phyloP scores from a whole-genome alignment of 768 basidiomycete genomes.

The Aureoboletus auriporus region DNA sequence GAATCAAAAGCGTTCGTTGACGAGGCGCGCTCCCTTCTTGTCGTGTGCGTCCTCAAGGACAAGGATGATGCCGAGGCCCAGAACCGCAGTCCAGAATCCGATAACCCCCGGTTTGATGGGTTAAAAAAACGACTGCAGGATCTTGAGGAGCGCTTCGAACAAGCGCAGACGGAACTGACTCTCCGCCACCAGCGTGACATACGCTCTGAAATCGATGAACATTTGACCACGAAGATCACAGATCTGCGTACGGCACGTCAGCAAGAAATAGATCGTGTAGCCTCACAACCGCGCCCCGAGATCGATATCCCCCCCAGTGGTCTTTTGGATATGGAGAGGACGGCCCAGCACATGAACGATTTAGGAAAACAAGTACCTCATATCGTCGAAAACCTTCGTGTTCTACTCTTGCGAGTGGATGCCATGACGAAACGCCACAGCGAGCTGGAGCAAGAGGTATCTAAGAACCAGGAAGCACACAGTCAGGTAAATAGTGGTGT shows the following conservation, averaged over 20 bases:
- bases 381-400: conserved; percentile 22
- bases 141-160: conserved; percentile 29
- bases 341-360: conserved; percentile 11
- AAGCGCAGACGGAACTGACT: conserved; percentile 28
- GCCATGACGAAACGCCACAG: conserved; percentile 17
- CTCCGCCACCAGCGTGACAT: conserved; percentile 19
- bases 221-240: conserved; percentile 15
- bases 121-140: conserved; percentile 17
- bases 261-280: conserved; percentile 15
- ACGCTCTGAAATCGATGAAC: conserved; percentile 15
- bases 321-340: conserved; percentile 17
- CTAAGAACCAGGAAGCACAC: conserved; percentile 10
- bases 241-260: conserved; percentile 20
- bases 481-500: conserved; percentile 12
- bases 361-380: conserved; percentile 23
- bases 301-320: conserved; percentile 18
- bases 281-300: conserved; percentile 12
- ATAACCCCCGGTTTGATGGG: conserved; percentile 1
- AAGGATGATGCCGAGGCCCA: conserved; percentile 7
- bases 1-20: conserved; percentile 26
- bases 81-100: neutral
- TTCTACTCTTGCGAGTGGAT: conserved; percentile 22
- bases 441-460: conserved; percentile 22
- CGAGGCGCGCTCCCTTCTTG: conserved; percentile 23
- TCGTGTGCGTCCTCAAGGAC: conserved; percentile 14